These are phyloP conservation scores for Neurospora hispaniola DNA, from an alignment of 495 filamentous ascomycete species.

Conservation along the genomic window DNA sequence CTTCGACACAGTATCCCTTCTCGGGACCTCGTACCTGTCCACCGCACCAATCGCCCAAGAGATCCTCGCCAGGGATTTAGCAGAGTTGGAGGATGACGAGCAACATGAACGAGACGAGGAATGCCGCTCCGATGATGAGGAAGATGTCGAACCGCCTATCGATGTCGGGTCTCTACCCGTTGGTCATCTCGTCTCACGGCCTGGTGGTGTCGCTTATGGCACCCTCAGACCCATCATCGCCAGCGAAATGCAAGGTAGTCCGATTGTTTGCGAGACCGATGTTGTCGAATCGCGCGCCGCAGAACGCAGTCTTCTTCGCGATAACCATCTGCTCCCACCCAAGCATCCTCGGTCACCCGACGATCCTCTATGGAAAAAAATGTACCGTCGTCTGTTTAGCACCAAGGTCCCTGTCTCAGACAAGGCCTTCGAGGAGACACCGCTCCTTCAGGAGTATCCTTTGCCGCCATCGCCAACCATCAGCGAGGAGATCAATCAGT, in stretches of 20 bases:
- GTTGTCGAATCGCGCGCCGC: slow-evolving; percentile 51
- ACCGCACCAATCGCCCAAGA: slow-evolving; percentile 50
- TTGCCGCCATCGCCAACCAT: slow-evolving; percentile 9
- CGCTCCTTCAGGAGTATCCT: not conserved
- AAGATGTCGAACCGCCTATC: slow-evolving; percentile 15
- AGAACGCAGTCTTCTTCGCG: slow-evolving; percentile 63
- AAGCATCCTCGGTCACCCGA: slow-evolving; percentile 36
- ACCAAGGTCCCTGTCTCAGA: slow-evolving; percentile 37
- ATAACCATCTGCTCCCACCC: slow-evolving; percentile 63
- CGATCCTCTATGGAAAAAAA: slow-evolving; percentile 10
- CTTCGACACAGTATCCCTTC: slow-evolving; percentile 24
- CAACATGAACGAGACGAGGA: slow-evolving; percentile 16
- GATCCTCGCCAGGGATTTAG: slow-evolving; percentile 59
- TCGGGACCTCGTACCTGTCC: slow-evolving; percentile 28
- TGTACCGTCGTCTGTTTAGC: slow-evolving; percentile 34
- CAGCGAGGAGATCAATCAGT: slow-evolving; percentile 33
- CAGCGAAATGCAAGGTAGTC: slow-evolving; percentile 40
- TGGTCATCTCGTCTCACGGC: slow-evolving; percentile 52
- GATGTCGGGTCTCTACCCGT: slow-evolving; percentile 23
- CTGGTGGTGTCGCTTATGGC: slow-evolving; percentile 53
- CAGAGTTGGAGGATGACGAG: slow-evolving; percentile 40
- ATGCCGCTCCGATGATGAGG: slow-evolving; percentile 14
- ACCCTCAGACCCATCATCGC: slow-evolving; percentile 36
- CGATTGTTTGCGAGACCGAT: slow-evolving; percentile 40
- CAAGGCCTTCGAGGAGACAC: not conserved